Conservation (phyloP, 2,329 filamentous ascomycete species). For the Acrodontium crateriforme region DNA sequence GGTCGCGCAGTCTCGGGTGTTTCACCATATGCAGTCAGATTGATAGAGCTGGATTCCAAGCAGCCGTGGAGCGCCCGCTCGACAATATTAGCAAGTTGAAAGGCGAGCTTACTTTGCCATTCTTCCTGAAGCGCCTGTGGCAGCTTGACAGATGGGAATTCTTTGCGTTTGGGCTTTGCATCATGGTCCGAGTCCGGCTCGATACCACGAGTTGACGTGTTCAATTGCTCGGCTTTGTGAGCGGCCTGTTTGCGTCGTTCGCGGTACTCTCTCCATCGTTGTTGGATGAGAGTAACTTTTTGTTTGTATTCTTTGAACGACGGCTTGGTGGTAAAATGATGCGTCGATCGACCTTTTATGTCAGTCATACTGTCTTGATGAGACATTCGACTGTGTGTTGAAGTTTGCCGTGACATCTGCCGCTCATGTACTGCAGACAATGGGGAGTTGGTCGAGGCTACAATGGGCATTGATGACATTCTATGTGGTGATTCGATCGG, state of each 20-base stretch:
- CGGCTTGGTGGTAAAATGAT: slow-evolving; percentile 6
- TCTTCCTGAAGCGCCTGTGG: slow-evolving; percentile 50
- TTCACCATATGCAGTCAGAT: slow-evolving; percentile 60
- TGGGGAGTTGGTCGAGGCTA: no score
- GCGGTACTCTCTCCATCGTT: slow-evolving; percentile 18
- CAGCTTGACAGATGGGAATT: slow-evolving; percentile 32
- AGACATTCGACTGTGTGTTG: slow-evolving; percentile 3
- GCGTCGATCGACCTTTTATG: slow-evolving; percentile 2
- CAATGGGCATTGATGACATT: no score
- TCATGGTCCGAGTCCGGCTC: background rate
- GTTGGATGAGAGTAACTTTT: slow-evolving; percentile 20
- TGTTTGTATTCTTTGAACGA: slow-evolving; percentile 23
- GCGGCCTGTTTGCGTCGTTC: slow-evolving; percentile 4
- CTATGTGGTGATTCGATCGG: no score
- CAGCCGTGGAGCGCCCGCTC: slow-evolving; percentile 59
- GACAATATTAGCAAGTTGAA: slow-evolving; percentile 57
- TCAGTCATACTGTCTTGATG: slow-evolving; percentile 1
- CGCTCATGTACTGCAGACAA: no score
- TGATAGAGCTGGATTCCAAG: slow-evolving; percentile 65
- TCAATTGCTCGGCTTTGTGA: background rate
- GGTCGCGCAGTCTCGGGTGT: slow-evolving; percentile 51
- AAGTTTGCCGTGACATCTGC: slow-evolving; percentile 2
- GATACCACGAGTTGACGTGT: background rate
- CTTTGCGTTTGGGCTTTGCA: slow-evolving; percentile 12
- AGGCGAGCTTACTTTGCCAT: slow-evolving; percentile 60